These are phyloP conservation scores for Candida arabinofermentans DNA, from an alignment of 805 yeast species.

Conservation along the genomic window DNA sequence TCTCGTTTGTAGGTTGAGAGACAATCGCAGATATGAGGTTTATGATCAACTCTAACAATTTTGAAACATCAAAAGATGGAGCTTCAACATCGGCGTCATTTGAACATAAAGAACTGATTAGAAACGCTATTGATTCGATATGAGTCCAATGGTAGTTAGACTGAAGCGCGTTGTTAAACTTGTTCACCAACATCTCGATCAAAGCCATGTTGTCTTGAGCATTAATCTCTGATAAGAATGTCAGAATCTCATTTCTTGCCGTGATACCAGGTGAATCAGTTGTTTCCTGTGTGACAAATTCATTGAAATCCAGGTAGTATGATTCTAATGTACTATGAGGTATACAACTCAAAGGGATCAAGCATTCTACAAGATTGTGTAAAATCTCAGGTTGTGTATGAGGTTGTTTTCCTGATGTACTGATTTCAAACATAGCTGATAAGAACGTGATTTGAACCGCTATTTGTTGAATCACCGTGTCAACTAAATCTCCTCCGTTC, in stretches of 20 bases:
- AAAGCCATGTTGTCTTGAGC: slow-evolving; percentile 33
- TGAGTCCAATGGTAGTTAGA: slow-evolving; percentile 23
- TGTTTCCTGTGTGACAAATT: slow-evolving; percentile 67
- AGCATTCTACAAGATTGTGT: slow-evolving; percentile 21
- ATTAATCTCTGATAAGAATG: slow-evolving; percentile 49
- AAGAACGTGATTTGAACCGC: slow-evolving; percentile 31
- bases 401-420: slow-evolving; percentile 8
- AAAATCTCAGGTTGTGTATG: slow-evolving; percentile 14
- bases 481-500: slow-evolving; percentile 21
- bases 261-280: slow-evolving; percentile 56
- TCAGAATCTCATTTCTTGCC: slow-evolving; percentile 60
- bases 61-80: slow-evolving; percentile 19
- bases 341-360: slow-evolving; percentile 38
- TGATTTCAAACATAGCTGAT: slow-evolving; percentile 22
- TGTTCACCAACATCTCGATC: slow-evolving; percentile 21
- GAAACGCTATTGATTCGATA: slow-evolving; percentile 39
- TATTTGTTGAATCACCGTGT: slow-evolving; percentile 19
- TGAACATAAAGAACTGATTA: slow-evolving; percentile 39
- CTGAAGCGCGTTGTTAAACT: slow-evolving; percentile 9
- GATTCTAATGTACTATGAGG: slow-evolving; percentile 40
- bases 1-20: slow-evolving; percentile 16
- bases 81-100: slow-evolving; percentile 31
- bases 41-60: slow-evolving; percentile 21
- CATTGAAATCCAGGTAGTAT: slow-evolving; percentile 61
- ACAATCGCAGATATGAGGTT: slow-evolving; percentile 10